Evolutionary conservation across 352 stramenopile species (phyloP).

Genomic region (Blastocystis sp.): DNA sequence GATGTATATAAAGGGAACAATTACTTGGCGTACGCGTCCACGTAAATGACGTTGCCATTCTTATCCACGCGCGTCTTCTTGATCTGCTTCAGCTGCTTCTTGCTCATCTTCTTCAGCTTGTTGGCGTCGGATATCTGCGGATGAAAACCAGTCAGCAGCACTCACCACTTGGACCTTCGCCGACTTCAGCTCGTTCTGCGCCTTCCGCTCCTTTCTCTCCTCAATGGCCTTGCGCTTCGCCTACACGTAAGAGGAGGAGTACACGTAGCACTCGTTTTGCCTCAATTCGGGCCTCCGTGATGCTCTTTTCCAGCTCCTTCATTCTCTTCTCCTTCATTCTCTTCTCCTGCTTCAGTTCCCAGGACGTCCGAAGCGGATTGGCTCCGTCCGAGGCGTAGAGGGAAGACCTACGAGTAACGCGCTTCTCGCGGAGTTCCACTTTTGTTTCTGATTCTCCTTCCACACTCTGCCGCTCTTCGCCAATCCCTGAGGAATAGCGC

Average conservation of each 20-base stretch:
- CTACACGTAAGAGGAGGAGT: not conserved
- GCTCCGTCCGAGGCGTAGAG: conserved; percentile 82
- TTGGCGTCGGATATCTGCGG: conserved; percentile 84
- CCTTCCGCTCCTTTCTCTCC: conserved; percentile 85
- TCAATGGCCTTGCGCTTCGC: conserved; percentile 82
- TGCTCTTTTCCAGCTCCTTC: conserved; percentile 84
- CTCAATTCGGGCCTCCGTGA: conserved; percentile 81
- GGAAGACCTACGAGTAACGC: conserved; percentile 76
- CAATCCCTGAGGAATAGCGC: conserved; percentile 54
- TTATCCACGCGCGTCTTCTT: conserved; percentile 89
- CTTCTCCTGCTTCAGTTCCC: conserved; percentile 85
- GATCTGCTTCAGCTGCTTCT: conserved; percentile 88
- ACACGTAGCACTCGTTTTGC: conserved; percentile 78
- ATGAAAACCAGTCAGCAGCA: conserved; percentile 35
- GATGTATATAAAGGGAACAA: conserved; percentile 41
- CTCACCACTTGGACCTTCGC: conserved; percentile 84
- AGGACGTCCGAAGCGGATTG: conserved; percentile 84
- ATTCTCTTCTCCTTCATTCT: conserved; percentile 83
- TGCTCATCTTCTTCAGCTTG: conserved; percentile 88
- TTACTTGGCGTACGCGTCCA: conserved; percentile 81
- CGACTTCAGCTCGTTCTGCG: conserved; percentile 88
- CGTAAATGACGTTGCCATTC: conserved; percentile 86
- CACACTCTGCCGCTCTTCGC: conserved; percentile 48
- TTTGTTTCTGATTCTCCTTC: conserved; percentile 50
- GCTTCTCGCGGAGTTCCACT: not conserved